Conservation (phyloP, 306 rosid genomes). For the Fragaria iinumae region DNA sequence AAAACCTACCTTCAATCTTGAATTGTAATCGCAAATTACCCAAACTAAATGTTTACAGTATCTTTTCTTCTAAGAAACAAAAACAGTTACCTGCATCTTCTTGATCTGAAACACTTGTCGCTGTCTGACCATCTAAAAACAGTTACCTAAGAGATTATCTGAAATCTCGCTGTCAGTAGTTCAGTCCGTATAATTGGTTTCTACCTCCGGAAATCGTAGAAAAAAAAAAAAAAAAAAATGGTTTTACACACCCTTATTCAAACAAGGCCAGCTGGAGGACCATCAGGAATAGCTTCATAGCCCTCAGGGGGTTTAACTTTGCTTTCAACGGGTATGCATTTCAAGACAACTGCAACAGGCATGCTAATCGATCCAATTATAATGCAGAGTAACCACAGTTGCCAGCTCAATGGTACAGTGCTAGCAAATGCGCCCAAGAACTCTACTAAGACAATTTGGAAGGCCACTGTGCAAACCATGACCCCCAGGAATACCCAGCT, state of each 20-base stretch:
- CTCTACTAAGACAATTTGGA: slow-evolving; percentile 77
- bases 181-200: neutral
- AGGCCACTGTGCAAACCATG: slow-evolving; percentile 50
- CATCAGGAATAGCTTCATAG: slow-evolving; percentile 63
- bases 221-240: neutral
- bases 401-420: slow-evolving; percentile 93
- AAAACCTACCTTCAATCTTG: neutral
- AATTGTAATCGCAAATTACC: neutral
- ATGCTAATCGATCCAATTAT: slow-evolving; percentile 72
- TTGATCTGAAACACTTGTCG: neutral
- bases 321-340: slow-evolving; percentile 77
- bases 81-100: too few species aligned
- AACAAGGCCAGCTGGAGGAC: slow-evolving; percentile 47
- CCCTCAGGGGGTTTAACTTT: slow-evolving; percentile 58
- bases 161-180: neutral
- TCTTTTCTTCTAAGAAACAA: neutral
- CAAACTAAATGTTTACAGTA: neutral
- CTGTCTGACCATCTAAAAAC: neutral
- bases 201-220: neutral
- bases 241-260: slow-evolving; percentile 21
- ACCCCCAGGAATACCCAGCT: slow-evolving; percentile 77
- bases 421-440: slow-evolving; percentile 81
- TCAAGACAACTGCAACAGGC: slow-evolving; percentile 67
- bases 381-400: slow-evolving; percentile 72
- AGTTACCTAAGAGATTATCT: neutral